phyloP scores from a whole-genome alignment of 139 green algal genomes.

The Choricystis sp. region DNA sequence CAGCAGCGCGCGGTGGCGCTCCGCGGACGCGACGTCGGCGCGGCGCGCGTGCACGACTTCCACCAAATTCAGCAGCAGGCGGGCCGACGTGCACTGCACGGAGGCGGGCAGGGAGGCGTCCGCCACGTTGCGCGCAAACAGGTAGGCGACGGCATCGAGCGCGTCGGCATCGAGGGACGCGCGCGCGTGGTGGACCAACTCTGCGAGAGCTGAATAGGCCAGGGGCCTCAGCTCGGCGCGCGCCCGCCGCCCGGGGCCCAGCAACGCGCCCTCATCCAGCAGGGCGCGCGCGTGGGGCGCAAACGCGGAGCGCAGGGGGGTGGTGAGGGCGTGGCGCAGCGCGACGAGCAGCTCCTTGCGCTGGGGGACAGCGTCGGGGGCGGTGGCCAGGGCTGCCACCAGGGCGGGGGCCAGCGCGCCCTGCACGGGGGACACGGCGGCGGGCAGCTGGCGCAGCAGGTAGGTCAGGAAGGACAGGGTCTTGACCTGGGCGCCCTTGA shows the following conservation, averaged over 20 bases:
- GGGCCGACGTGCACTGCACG: conserved; percentile 61
- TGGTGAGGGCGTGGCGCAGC: conserved; percentile 48
- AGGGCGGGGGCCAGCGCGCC: conserved; percentile 17
- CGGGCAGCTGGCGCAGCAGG: background rate
- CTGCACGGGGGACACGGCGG: conserved; percentile 1
- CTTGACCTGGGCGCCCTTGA: conserved; percentile 49
- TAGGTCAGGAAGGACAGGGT: conserved; percentile 32
- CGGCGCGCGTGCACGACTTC: conserved; percentile 51
- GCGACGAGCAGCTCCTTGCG: conserved; percentile 74
- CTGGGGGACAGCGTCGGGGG: conserved; percentile 43
- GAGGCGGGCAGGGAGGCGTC: conserved; percentile 33
- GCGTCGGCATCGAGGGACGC: conserved; percentile 40
- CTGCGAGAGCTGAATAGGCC: conserved; percentile 59
- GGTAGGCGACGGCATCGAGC: conserved; percentile 39
- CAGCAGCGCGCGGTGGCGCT: conserved; percentile 37
- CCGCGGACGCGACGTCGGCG: background rate
- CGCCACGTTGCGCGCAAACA: conserved; percentile 52
- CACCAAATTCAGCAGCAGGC: conserved; percentile 75
- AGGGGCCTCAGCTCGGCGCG: conserved; percentile 63
- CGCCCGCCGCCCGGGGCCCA: conserved; percentile 37
- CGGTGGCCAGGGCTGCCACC: conserved; percentile 20
- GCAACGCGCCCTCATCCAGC: conserved; percentile 57
- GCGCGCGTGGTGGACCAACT: conserved; percentile 57
- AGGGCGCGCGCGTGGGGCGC: conserved; percentile 33
- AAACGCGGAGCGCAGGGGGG: conserved; percentile 25